A percentile compares a stretch with the other conserved stretches of the same genome.
phyloP scores from a whole-genome alignment of 1,139 yeast species.

The Blastobotrys persicus region DNA sequence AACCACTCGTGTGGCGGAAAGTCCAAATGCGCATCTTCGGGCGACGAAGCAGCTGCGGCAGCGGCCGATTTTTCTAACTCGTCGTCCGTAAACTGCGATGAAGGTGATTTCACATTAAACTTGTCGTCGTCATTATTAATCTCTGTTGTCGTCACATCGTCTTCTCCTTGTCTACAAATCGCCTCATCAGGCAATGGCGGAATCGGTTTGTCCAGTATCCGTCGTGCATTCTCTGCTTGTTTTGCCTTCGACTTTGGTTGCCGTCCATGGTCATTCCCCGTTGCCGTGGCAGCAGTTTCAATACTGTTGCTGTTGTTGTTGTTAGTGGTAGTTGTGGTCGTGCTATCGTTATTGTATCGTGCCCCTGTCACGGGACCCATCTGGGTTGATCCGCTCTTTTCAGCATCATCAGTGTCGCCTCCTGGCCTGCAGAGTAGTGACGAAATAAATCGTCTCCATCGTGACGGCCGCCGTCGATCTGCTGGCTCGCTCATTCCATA shows the following conservation, averaged over 20 bases:
- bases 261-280: not conserved
- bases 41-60: constrained; percentile 8
- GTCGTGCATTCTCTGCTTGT: constrained; percentile 4
- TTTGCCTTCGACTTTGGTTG: not conserved
- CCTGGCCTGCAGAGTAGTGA: constrained; percentile 8
- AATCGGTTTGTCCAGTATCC: constrained; percentile 25
- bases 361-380: constrained; percentile 3
- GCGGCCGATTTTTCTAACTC: constrained; percentile 8
- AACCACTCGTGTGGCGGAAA: constrained; percentile 41
- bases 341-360: not conserved
- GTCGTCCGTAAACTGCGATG: constrained; percentile 4
- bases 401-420: constrained; percentile 2
- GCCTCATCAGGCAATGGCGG: constrained; percentile 23
- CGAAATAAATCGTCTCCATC: constrained; percentile 4
- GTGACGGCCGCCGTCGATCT: not conserved
- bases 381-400: constrained; percentile 8
- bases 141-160: constrained; percentile 4
- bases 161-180: not conserved
- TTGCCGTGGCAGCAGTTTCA: not conserved
- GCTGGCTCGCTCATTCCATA: not conserved
- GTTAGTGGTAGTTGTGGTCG: not conserved
- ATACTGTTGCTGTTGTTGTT: constrained; percentile 7
- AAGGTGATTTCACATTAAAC: constrained; percentile 2
- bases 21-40: constrained; percentile 3
- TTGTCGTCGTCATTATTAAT: constrained; percentile 17